Percentiles rank a stretch among this genome's conserved stretches.
Evolutionary conservation across 2,329 filamentous ascomycete genomes (phyloP).

Genomic region (Xylariaceae sp.): DNA sequence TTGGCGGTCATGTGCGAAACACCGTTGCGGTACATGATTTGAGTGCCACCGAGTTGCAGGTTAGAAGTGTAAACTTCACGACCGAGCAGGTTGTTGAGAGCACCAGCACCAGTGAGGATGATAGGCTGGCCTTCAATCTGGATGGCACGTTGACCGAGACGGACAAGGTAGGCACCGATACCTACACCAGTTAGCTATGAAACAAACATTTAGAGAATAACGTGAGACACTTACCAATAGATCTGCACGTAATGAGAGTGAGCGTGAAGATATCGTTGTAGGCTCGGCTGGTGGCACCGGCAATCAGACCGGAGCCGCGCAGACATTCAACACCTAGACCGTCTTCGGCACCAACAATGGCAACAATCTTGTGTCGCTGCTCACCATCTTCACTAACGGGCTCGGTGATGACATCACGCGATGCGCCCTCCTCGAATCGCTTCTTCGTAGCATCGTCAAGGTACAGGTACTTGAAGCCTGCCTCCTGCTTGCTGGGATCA

Average conservation of each 20-base stretch:
- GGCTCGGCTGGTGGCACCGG: constrained; percentile 90
- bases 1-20: constrained; percentile 98
- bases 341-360: constrained; percentile 87
- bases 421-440: constrained; percentile 73
- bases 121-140: constrained; percentile 99
- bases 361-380: constrained; percentile 88
- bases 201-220: constrained; percentile 11
- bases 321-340: constrained; percentile 97
- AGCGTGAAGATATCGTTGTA: constrained; percentile 99
- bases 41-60: constrained; percentile 97
- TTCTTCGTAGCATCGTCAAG: constrained; percentile 80
- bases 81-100: constrained; percentile 95
- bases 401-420: constrained; percentile 80
- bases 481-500: constrained; percentile 70
- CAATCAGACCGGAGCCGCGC: constrained; percentile 94
- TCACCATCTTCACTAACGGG: constrained; percentile 80
- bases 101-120: constrained; percentile 93
- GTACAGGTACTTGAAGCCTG: constrained; percentile 96
- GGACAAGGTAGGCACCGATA: constrained; percentile 98
- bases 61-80: constrained; percentile 99
- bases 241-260: constrained; percentile 94
- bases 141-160: constrained; percentile 95
- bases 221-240: constrained; percentile 63
- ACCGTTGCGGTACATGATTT: constrained; percentile 99
- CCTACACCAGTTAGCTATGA: constrained; percentile 42